Conservation (phyloP, 176 grass and related monocot species). For the Pharus latifolius region DNA sequence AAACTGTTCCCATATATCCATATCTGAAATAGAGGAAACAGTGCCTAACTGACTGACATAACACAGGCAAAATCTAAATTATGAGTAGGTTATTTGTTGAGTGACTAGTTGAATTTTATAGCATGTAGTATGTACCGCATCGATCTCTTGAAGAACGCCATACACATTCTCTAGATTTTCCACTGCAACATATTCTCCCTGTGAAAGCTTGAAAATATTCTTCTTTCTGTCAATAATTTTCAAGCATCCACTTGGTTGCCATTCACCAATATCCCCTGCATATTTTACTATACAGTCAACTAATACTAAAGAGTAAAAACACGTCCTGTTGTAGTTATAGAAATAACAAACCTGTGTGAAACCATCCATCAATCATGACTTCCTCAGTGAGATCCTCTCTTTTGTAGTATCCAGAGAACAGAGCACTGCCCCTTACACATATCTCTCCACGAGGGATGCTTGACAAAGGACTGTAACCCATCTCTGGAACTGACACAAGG, state of each 20-base stretch:
- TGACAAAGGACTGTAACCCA: constrained; percentile 74
- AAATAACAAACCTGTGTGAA: constrained; percentile 82
- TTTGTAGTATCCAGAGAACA: constrained; percentile 92
- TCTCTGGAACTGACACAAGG: constrained; percentile 86
- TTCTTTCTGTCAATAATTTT: constrained; percentile 99
- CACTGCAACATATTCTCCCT: constrained; percentile 91
- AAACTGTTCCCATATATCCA: constrained; percentile 97
- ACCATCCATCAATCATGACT: constrained; percentile 93
- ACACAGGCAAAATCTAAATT: background rate
- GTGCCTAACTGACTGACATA: background rate
- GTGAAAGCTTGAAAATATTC: constrained; percentile 98
- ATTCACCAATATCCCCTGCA: constrained; percentile 93
- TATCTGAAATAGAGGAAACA: constrained; percentile 52
- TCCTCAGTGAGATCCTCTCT: constrained; percentile 68
- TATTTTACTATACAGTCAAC: background rate
- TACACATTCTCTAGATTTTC: constrained; percentile 95
- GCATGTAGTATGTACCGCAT: constrained; percentile 47
- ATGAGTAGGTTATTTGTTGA: background rate
- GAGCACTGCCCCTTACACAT: constrained; percentile 63
- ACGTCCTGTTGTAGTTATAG: background rate
- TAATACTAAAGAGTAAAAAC: background rate
- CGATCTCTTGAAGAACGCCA: constrained; percentile 62
- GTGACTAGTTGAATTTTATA: background rate
- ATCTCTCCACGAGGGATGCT: constrained; percentile 62
- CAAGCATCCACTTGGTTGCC: constrained; percentile 71